Conservation (phyloP, 495 filamentous ascomycete species). For the Hyaloscypha finlandica region DNA sequence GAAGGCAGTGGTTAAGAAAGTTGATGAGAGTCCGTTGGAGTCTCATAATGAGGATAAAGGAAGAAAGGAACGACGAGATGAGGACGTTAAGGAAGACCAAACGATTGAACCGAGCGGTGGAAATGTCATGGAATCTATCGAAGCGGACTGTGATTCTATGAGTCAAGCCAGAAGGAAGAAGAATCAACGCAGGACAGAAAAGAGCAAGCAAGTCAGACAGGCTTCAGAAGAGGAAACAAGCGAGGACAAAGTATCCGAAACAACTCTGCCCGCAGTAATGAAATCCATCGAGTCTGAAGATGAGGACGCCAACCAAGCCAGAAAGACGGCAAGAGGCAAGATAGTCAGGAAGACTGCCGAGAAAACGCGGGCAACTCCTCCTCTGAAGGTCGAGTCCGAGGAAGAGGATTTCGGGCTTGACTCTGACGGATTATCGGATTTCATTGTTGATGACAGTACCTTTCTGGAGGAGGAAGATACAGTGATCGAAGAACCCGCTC, state of each 20-base stretch:
- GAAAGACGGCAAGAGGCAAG: background rate
- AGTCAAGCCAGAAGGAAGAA: too few relatives aligned
- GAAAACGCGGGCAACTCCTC: background rate
- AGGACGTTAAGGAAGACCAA: background rate
- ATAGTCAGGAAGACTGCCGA: background rate
- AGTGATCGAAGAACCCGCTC: slow-evolving; percentile 9
- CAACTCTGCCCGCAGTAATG: background rate
- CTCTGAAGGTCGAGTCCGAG: background rate
- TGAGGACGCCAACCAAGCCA: background rate
- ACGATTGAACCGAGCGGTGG: background rate
- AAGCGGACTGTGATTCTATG: background rate
- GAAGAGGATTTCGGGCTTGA: slow-evolving; percentile 8
- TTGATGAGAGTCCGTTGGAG: background rate
- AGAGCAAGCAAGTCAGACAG: background rate
- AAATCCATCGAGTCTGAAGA: background rate
- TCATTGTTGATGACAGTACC: slow-evolving; percentile 37
- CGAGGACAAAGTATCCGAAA: background rate
- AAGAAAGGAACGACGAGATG: background rate
- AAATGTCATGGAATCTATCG: background rate
- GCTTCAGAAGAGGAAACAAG: background rate
- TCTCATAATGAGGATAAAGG: background rate
- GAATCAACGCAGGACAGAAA: background rate
- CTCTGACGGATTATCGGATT: slow-evolving; percentile 35
- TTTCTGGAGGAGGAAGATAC: slow-evolving; percentile 26
- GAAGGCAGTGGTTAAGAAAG: background rate